Conservation (phyloP, 257 asterid genomes). For the Jacaranda mimosifolia region DNA sequence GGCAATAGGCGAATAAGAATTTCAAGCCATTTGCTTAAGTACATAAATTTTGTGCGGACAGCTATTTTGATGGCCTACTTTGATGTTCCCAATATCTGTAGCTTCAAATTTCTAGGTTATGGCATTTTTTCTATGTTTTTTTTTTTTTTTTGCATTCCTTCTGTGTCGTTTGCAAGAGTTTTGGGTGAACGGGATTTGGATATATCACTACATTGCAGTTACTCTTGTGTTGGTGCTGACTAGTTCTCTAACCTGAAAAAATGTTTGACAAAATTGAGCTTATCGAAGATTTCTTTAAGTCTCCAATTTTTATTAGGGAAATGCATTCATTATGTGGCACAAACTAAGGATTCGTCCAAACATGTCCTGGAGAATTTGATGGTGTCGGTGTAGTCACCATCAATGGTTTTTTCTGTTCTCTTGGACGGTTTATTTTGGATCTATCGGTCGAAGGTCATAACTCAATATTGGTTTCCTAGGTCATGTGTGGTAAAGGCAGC, state of each 20-base stretch:
- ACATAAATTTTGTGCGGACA: not conserved
- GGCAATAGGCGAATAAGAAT: too few species aligned
- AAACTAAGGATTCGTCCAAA: not conserved
- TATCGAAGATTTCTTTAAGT: conserved; percentile 11
- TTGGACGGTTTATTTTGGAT: conserved; percentile 19
- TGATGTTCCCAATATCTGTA: conserved; percentile 31
- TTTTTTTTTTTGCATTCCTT: too few species aligned
- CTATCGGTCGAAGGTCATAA: conserved; percentile 24
- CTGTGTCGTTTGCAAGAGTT: not conserved
- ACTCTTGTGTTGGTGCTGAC: not conserved
- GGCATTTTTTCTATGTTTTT: too few species aligned
- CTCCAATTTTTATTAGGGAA: not conserved
- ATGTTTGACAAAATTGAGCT: not conserved
- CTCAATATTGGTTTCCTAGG: not conserved
- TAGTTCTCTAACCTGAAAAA: conserved; percentile 28
- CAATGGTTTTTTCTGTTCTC: not conserved
- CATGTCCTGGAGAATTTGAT: conserved; percentile 11
- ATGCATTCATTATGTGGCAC: not conserved
- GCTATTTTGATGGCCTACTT: not conserved
- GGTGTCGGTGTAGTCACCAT: not conserved
- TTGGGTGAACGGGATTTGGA: conserved; percentile 24
- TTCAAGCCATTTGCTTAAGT: too few species aligned
- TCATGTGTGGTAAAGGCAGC: not conserved
- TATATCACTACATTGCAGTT: not conserved
- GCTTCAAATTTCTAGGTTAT: not conserved